Percentiles rank a stretch among this genome's conserved stretches.
These are phyloP conservation scores for Geranium brycei DNA, from an alignment of 345 rosid species.

Conservation along the genomic window DNA sequence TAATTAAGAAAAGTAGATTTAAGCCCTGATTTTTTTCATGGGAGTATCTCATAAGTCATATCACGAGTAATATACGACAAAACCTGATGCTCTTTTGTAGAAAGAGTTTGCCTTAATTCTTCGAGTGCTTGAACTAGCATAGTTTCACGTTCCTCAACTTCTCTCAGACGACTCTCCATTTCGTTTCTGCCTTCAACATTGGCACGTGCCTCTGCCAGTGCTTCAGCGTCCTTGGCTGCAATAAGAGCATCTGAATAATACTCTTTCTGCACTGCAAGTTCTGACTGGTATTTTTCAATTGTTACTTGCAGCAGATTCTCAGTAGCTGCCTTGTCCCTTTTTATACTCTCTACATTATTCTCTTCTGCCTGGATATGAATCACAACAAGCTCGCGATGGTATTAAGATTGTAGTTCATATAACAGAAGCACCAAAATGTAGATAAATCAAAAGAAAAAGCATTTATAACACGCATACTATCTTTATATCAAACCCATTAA, in stretches of 20 bases:
- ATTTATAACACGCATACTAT: not conserved
- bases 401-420: not conserved
- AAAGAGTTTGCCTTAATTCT: constrained; percentile 83
- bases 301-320: constrained; percentile 92
- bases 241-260: constrained; percentile 70
- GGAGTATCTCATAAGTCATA: not conserved
- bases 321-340: constrained; percentile 80
- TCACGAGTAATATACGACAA: not conserved
- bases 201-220: constrained; percentile 78
- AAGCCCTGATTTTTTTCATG: not conserved
- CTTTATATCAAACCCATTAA: not conserved
- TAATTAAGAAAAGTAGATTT: constrained; percentile 9
- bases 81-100: constrained; percentile 93
- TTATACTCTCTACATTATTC: constrained; percentile 84
- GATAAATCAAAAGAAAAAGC: not conserved
- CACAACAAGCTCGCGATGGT: not conserved
- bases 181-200: constrained; percentile 84
- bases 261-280: constrained; percentile 70
- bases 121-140: constrained; percentile 92
- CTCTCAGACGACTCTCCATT: constrained; percentile 71
- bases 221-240: constrained; percentile 92
- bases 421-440: not conserved
- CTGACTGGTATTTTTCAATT: constrained; percentile 83
- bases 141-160: constrained; percentile 86
- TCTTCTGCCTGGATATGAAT: constrained; percentile 65